Base-by-base conservation (phyloP, 2,329 filamentous ascomycete species). In the Sarocladiaceae sp. region DNA sequence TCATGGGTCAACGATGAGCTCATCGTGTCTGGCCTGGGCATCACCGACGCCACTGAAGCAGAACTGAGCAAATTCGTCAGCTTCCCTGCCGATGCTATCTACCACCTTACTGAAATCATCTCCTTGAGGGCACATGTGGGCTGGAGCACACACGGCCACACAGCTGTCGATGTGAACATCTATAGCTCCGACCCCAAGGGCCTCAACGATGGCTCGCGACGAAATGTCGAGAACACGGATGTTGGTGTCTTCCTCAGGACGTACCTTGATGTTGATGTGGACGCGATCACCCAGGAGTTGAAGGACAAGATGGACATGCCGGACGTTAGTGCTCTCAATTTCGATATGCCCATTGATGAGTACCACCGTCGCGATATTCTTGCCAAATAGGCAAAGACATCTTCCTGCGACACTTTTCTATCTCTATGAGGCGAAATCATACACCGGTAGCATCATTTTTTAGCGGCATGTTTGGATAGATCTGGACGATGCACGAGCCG, bases 151-250 rank as follows among this genome's bases (percentile, higher is more conserved):
- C 93, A 97, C 66, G 94, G 94, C 25, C 94, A 99, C 71, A 88
- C 86, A 18, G 94, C 87, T 50, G 91, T 94, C 7, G 94, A 99
- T 65, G 94, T 99, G 47, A 99, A 99, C 68, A 90, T 99, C 59
- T 99, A 97, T 71, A 87, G 88, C 50, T 92, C 88, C 0, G 77
- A 78, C 42, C 84, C 88, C 3, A 77, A 81, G 0, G 77, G 80
- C 33, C 81, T 85, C 1, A 82, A 85, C 0, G 77, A 80, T 39
- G 75, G 78, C 13, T 76, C 96, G 6, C 73, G 82, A 3, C 93
- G 93, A 7, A 97, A 97, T 66, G 86, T 95, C 52, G 94, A 99
- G 74, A 99, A 99, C 66, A 97, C 86, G 0, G 91, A 97, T 23
- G 79, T 99, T 1, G 94, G 94, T 29, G 74, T 80, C 40, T 99